Conservation (phyloP, 371 early-diverging fungal species). For the Blastocladiella emersonii region DNA sequence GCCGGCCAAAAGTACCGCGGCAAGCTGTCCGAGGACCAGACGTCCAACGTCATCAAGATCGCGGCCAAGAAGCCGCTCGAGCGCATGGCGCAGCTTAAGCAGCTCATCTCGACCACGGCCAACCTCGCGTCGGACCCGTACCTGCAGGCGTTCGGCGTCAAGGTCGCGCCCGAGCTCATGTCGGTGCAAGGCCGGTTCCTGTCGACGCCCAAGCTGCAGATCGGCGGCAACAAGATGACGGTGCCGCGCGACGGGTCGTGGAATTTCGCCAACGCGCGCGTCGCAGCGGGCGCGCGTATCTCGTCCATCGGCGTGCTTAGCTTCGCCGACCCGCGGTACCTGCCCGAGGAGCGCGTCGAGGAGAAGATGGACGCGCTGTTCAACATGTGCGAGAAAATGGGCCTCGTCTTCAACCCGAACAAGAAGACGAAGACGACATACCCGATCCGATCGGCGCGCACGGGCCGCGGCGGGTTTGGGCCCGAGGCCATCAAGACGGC, state of each 20-base stretch:
- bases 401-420: background rate
- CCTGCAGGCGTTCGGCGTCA: slow-evolving; percentile 1
- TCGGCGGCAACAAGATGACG: background rate
- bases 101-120: slow-evolving; percentile 11
- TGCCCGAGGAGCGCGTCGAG: background rate
- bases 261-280: slow-evolving; percentile 11
- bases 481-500: slow-evolving; percentile 37
- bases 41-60: background rate
- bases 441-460: background rate
- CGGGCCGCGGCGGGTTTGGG: no score
- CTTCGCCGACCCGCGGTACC: background rate
- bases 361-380: background rate
- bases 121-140: slow-evolving; percentile 37
- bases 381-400: background rate
- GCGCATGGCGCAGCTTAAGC: background rate
- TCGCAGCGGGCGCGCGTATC: background rate
- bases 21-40: slow-evolving; percentile 26
- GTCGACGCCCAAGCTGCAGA: background rate
- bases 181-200: background rate
- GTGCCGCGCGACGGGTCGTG: slow-evolving; percentile 8
- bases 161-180: background rate
- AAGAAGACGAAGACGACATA: background rate
- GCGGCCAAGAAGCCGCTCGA: slow-evolving; percentile 1
- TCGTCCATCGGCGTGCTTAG: background rate
- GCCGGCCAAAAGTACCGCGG: slow-evolving; percentile 30